A percentile compares a stretch with the other conserved stretches of the same genome.
phyloP scores from a whole-genome alignment of 257 asterid genomes.

The Solanum habrochaites region DNA sequence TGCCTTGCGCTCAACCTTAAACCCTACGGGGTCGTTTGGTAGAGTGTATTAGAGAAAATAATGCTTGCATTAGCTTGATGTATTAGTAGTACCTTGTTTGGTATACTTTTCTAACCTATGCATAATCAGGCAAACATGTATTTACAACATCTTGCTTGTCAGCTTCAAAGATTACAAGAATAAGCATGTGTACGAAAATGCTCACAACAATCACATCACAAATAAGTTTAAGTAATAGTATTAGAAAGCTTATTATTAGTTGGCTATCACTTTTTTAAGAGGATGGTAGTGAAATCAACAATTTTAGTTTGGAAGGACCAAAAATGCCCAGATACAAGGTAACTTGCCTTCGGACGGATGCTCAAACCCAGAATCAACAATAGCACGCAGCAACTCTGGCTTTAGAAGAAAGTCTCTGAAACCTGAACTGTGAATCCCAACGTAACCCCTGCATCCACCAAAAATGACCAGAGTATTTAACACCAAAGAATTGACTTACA shows the following conservation, averaged over 20 bases:
- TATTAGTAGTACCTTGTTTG: too few species aligned
- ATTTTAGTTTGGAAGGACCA: background rate
- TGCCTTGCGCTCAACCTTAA: background rate
- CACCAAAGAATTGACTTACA: background rate
- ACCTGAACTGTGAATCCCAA: constrained; percentile 40
- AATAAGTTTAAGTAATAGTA: background rate
- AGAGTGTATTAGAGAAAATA: too few species aligned
- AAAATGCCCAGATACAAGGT: background rate
- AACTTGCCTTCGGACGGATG: constrained; percentile 47
- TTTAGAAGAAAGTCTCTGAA: constrained; percentile 39
- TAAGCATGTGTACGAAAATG: background rate
- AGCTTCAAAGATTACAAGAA: background rate
- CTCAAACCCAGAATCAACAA: constrained; percentile 42
- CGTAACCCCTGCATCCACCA: constrained; percentile 23
- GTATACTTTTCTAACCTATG: too few species aligned
- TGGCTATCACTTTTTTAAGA: background rate
- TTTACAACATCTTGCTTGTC: background rate
- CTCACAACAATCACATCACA: background rate
- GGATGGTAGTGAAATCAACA: background rate
- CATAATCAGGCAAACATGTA: background rate
- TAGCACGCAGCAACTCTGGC: constrained; percentile 40
- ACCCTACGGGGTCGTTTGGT: background rate
- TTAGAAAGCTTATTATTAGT: background rate
- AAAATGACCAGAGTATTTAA: background rate
- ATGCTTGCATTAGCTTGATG: too few species aligned